Conservation (phyloP, 768 basidiomycete genomes). For the Exsudoporus frostii region DNA sequence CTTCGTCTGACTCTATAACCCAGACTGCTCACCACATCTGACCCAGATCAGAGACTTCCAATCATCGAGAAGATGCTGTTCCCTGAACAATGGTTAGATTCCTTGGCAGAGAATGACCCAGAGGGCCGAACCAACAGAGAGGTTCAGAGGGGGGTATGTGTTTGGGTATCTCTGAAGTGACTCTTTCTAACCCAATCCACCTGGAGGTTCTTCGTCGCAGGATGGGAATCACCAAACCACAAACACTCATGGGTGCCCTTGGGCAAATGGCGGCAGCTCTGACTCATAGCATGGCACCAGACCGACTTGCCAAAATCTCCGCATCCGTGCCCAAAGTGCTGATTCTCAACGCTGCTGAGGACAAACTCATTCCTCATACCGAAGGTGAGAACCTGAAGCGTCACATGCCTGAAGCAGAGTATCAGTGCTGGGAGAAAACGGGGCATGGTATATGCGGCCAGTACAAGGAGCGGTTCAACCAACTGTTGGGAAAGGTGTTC, state of each 20-base stretch:
- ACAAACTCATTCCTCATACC: conserved; percentile 50
- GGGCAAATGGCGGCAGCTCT: conserved; percentile 72
- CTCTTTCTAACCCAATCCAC: not conserved
- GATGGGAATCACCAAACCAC: conserved; percentile 51
- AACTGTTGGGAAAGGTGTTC: conserved; percentile 53
- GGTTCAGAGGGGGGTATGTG: conserved; percentile 51
- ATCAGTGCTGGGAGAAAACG: conserved; percentile 54
- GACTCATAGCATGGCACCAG: conserved; percentile 56
- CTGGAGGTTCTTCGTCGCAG: conserved; percentile 47
- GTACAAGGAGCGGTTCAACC: conserved; percentile 47
- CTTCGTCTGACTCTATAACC: conserved; percentile 4
- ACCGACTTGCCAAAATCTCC: conserved; percentile 48
- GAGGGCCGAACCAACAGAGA: conserved; percentile 63
- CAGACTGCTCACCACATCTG: conserved; percentile 37
- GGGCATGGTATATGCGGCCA: conserved; percentile 66
- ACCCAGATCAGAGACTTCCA: conserved; percentile 47
- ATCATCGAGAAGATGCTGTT: conserved; percentile 57
- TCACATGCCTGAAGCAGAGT: conserved; percentile 56
- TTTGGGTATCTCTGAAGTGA: not conserved
- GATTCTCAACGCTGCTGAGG: conserved; percentile 67
- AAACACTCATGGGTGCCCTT: conserved; percentile 56
- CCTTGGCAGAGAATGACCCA: conserved; percentile 48
- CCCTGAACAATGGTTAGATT: conserved; percentile 58
- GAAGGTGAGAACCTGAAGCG: conserved; percentile 53
- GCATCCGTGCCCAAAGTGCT: conserved; percentile 59